Conservation (phyloP, 1,139 yeast genomes). For the Sugiyamaella neomexicana region DNA sequence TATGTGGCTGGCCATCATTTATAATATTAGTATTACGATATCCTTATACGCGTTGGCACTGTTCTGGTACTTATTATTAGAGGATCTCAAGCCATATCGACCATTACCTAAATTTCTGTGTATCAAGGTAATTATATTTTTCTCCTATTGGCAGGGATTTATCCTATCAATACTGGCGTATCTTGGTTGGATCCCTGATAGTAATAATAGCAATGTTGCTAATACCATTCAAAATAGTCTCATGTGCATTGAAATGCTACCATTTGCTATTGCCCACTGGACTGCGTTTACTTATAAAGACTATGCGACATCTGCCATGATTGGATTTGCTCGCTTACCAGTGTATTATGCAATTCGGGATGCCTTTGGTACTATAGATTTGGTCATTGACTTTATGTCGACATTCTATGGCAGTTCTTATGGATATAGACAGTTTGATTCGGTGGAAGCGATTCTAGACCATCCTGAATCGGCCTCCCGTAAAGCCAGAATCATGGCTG, state of each 20-base stretch:
- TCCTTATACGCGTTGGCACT: slow-evolving; percentile 84
- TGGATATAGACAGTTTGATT: slow-evolving; percentile 80
- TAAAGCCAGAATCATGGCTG: slow-evolving; percentile 74
- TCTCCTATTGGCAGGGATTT: slow-evolving; percentile 95
- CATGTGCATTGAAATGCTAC: slow-evolving; percentile 79
- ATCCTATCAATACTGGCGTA: slow-evolving; percentile 48
- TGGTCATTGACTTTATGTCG: slow-evolving; percentile 70
- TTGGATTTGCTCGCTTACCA: slow-evolving; percentile 65
- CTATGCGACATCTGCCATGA: slow-evolving; percentile 59
- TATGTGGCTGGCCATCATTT: slow-evolving; percentile 66
- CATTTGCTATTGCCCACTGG: slow-evolving; percentile 88
- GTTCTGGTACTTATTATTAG: slow-evolving; percentile 86
- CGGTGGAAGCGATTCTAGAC: slow-evolving; percentile 68
- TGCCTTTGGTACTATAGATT: slow-evolving; percentile 71
- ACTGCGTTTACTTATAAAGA: slow-evolving; percentile 77
- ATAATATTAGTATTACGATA: slow-evolving; percentile 76
- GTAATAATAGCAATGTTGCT: slow-evolving; percentile 42
- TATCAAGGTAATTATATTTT: slow-evolving; percentile 89
- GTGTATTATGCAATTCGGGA: slow-evolving; percentile 68
- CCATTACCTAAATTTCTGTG: slow-evolving; percentile 93
- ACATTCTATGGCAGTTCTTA: slow-evolving; percentile 77
- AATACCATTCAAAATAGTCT: slow-evolving; percentile 72
- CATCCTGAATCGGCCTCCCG: slow-evolving; percentile 69
- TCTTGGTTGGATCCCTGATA: slow-evolving; percentile 50
- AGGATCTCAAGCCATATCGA: slow-evolving; percentile 72